Percentiles rank a stretch among this genome's conserved stretches.
Evolutionary conservation across 768 basidiomycete species (phyloP).

Genomic region (Boletus sp.): DNA sequence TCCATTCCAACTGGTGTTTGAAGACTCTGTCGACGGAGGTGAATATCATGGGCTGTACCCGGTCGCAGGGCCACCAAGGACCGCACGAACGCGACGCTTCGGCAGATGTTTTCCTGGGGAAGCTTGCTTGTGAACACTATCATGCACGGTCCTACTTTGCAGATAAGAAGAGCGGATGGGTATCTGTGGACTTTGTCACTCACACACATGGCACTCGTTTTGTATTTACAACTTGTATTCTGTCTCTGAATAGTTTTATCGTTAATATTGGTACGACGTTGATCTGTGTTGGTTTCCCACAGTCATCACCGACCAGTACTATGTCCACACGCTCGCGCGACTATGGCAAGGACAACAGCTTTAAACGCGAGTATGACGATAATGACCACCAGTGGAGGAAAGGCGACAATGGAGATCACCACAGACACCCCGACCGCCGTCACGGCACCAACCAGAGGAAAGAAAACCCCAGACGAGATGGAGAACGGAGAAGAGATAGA

Average conservation of each 20-base stretch:
- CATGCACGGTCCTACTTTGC: background rate
- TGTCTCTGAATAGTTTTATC: background rate
- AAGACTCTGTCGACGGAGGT: background rate
- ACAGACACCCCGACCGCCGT: conserved; percentile 14
- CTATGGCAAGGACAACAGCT: conserved; percentile 6
- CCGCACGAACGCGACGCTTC: conserved; percentile 14
- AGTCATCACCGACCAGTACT: background rate
- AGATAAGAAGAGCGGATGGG: background rate
- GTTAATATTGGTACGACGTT: too few relatives aligned
- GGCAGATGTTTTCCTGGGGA: conserved; percentile 12
- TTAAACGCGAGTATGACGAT: conserved; percentile 14
- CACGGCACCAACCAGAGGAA: conserved; percentile 10
- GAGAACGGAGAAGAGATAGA: conserved; percentile 19
- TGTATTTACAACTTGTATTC: background rate
- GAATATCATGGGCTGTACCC: conserved; percentile 8
- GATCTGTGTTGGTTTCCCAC: conserved; percentile 18
- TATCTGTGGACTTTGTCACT: background rate
- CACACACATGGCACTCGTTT: background rate
- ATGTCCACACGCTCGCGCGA: conserved; percentile 20
- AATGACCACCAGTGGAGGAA: conserved; percentile 8
- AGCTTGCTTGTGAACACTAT: conserved; percentile 8
- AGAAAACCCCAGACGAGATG: conserved; percentile 20
- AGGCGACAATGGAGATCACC: conserved; percentile 5
- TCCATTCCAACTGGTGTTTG: conserved; percentile 20
- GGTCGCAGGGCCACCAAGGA: conserved; percentile 2